These are phyloP conservation scores for Penicillium soppii DNA, from an alignment of 495 filamentous ascomycete genomes.

Conservation along the genomic window DNA sequence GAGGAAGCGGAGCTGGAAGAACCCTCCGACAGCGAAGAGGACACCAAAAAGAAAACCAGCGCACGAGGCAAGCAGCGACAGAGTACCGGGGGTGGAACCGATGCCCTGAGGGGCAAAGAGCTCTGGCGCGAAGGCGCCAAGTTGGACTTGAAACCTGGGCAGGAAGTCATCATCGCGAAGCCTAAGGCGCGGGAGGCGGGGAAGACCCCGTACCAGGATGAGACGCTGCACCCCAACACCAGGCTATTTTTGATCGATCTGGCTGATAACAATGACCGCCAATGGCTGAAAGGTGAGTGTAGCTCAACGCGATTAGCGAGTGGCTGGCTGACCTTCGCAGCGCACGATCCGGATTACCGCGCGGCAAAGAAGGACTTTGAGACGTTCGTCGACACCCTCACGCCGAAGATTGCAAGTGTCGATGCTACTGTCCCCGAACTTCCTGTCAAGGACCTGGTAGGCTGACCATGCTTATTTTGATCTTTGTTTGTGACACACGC, in stretches of 20 bases:
- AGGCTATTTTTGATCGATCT: conserved; percentile 75
- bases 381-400: conserved; percentile 67
- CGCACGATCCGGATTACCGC: conserved; percentile 74
- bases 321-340: conserved; percentile 35
- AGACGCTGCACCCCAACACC: conserved; percentile 77
- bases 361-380: conserved; percentile 76
- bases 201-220: conserved; percentile 63
- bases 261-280: conserved; percentile 71
- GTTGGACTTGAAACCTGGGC: conserved; percentile 57
- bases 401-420: conserved; percentile 63
- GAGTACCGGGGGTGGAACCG: conserved; percentile 1
- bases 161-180: conserved; percentile 66
- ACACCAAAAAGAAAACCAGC: conserved; percentile 16
- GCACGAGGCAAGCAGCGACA: conserved; percentile 16
- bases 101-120: conserved; percentile 45
- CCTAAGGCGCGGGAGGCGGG: conserved; percentile 68
- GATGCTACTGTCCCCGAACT: conserved; percentile 83
- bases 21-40: conserved; percentile 19
- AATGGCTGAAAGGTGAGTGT: conserved; percentile 74
- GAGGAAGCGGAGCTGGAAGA: conserved; percentile 22
- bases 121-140: conserved; percentile 59
- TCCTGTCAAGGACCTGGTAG: conserved; percentile 74
- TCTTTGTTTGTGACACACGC: background rate
- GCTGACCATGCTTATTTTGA: conserved; percentile 10
- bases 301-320: conserved; percentile 2